A percentile compares a stretch with the other conserved stretches of the same genome.
Conservation (phyloP, 2,329 filamentous ascomycete genomes). For the Dothideomycetes sp. region DNA sequence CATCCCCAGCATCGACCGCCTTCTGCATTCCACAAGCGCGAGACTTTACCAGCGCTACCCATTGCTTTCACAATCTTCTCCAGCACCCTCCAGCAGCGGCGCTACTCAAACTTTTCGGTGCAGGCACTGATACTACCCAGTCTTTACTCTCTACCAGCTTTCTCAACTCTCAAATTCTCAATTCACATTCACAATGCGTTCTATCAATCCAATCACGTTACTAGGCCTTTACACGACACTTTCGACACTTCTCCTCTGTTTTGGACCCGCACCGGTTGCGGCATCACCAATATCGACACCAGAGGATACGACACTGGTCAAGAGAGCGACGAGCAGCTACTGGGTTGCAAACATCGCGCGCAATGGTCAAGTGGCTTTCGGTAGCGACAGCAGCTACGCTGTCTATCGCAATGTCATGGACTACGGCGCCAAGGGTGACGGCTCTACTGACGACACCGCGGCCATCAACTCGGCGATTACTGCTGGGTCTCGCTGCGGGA, state of each 20-base stretch:
- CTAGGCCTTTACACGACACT: slow-evolving; percentile 4
- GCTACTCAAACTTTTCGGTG: slow-evolving; percentile 5
- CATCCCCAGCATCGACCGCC: not conserved
- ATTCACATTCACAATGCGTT: slow-evolving; percentile 6
- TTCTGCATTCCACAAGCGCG: slow-evolving; percentile 3
- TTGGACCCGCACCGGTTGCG: slow-evolving; percentile 4
- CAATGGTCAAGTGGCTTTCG: slow-evolving; percentile 58
- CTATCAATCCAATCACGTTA: slow-evolving; percentile 6
- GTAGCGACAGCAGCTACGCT: slow-evolving; percentile 48
- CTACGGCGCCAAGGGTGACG: slow-evolving; percentile 42
- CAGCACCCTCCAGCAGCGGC: slow-evolving; percentile 1
- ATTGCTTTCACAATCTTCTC: slow-evolving; percentile 4
- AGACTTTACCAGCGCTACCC: slow-evolving; percentile 2
- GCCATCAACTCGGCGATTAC: slow-evolving; percentile 80
- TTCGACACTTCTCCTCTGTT: slow-evolving; percentile 4
- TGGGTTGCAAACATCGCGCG: slow-evolving; percentile 63
- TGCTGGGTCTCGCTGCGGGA: slow-evolving; percentile 67
- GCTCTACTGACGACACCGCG: slow-evolving; percentile 67
- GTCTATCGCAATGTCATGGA: slow-evolving; percentile 40
- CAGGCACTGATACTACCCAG: slow-evolving; percentile 8
- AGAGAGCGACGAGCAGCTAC: slow-evolving; percentile 38
- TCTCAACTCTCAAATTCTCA: slow-evolving; percentile 5
- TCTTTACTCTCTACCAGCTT: slow-evolving; percentile 8
- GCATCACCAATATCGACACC: slow-evolving; percentile 5
- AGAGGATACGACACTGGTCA: too few species aligned